Evolutionary conservation across 116 monocot species (phyloP).

Genomic region (Dioscorea cayenensis): DNA sequence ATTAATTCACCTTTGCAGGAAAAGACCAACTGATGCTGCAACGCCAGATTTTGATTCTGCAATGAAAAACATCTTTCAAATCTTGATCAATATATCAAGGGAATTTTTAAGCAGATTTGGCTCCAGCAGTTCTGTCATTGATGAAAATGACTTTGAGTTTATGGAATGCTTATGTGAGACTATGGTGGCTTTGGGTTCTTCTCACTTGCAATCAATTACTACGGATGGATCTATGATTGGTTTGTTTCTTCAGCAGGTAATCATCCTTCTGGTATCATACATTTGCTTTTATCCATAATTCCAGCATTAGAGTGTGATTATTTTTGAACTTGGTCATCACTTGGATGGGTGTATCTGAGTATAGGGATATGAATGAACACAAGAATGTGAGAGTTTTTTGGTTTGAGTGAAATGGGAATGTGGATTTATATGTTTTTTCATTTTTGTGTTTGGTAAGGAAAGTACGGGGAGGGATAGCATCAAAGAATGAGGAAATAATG

Average conservation of each 20-base stretch:
- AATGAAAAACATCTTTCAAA: constrained; percentile 60
- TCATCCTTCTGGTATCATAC: neutral
- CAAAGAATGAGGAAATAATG: too few relatives aligned
- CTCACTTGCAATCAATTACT: constrained; percentile 62
- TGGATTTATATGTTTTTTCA: too few relatives aligned
- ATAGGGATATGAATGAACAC: too few relatives aligned
- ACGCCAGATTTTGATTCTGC: constrained; percentile 68
- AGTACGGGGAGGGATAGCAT: too few relatives aligned
- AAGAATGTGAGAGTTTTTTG: too few relatives aligned
- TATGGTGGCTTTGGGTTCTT: constrained; percentile 78
- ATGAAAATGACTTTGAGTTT: constrained; percentile 85
- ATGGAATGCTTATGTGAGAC: constrained; percentile 76
- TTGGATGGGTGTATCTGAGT: too few relatives aligned
- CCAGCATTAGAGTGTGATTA: too few relatives aligned
- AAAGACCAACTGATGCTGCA: constrained; percentile 71
- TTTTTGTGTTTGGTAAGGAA: too few relatives aligned
- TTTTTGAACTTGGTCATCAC: too few relatives aligned
- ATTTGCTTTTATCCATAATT: neutral
- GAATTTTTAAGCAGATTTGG: constrained; percentile 62
- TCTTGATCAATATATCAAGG: constrained; percentile 67
- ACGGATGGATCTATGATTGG: constrained; percentile 31
- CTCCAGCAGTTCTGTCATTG: constrained; percentile 31
- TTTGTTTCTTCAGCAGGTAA: constrained; percentile 72
- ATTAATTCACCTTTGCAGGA: constrained; percentile 43
- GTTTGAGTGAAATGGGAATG: too few relatives aligned